A percentile compares a stretch with the other conserved stretches of the same genome.
Conservation (phyloP, 805 yeast genomes). For the Wickerhamomyces hampshirensis region DNA sequence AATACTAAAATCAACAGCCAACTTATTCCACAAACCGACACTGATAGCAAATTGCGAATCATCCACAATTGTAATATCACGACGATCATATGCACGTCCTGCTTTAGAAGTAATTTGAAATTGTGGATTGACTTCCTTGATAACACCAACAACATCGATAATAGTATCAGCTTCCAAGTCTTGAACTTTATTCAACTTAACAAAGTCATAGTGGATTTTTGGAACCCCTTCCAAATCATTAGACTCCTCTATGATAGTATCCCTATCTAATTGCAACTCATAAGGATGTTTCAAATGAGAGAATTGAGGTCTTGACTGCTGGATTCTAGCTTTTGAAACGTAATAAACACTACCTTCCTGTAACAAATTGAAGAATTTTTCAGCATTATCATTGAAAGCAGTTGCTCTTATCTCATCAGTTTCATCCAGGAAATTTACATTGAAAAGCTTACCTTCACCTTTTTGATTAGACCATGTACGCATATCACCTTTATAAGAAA, state of each 20-base stretch:
- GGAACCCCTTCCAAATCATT: constrained; percentile 67
- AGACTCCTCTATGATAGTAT: constrained; percentile 69
- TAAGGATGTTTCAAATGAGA: constrained; percentile 82
- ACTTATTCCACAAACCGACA: constrained; percentile 87
- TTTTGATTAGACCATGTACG: constrained; percentile 82
- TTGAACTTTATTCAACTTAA: constrained; percentile 61
- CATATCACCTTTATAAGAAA: constrained; percentile 80
- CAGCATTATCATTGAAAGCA: constrained; percentile 86
- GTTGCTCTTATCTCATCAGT: constrained; percentile 96
- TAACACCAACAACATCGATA: constrained; percentile 84
- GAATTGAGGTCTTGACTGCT: constrained; percentile 80
- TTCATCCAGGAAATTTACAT: constrained; percentile 84
- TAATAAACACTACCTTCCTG: constrained; percentile 90
- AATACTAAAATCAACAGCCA: constrained; percentile 70
- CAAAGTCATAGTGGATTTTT: constrained; percentile 69
- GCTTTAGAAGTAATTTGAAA: constrained; percentile 83
- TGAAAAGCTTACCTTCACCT: constrained; percentile 89
- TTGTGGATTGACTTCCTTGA: constrained; percentile 70
- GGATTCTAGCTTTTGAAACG: constrained; percentile 75
- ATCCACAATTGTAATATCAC: constrained; percentile 85
- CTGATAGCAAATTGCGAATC: constrained; percentile 70
- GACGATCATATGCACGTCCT: constrained; percentile 87
- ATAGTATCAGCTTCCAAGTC: constrained; percentile 64
- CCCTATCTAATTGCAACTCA: constrained; percentile 78
- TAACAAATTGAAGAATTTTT: constrained; percentile 64